These are phyloP conservation scores for Cryphonectria naterciae DNA, from an alignment of 2,329 filamentous ascomycete species.

Conservation along the genomic window DNA sequence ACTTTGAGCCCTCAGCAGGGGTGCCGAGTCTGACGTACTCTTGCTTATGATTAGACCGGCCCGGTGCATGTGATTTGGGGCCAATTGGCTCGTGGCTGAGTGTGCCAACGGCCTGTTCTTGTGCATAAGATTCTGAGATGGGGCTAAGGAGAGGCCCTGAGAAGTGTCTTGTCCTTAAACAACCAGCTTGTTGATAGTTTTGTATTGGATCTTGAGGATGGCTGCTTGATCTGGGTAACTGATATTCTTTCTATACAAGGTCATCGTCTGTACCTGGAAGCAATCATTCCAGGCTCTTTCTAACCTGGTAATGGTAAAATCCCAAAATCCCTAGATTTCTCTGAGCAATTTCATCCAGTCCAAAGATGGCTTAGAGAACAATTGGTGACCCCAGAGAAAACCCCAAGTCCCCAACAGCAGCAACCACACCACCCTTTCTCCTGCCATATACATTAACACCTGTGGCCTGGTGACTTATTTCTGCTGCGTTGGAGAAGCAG, in stretches of 20 bases:
- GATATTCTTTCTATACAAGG: background rate
- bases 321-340: no score
- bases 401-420: no score
- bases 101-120: background rate
- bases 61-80: background rate
- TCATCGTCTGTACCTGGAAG: background rate
- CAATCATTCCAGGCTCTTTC: background rate
- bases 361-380: background rate
- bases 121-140: background rate
- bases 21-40: background rate
- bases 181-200: background rate
- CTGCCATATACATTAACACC: background rate
- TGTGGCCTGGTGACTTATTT: background rate
- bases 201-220: background rate
- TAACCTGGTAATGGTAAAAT: background rate
- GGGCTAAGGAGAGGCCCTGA: background rate
- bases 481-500: background rate
- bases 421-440: background rate
- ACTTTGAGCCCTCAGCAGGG: background rate
- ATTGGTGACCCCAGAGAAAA: background rate
- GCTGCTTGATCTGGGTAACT: background rate
- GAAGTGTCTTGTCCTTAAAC: background rate
- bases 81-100: background rate
- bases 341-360: no score
- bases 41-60: background rate